phyloP scores from a whole-genome alignment of 2,329 filamentous ascomycete species.

The Exophiala sideris region DNA sequence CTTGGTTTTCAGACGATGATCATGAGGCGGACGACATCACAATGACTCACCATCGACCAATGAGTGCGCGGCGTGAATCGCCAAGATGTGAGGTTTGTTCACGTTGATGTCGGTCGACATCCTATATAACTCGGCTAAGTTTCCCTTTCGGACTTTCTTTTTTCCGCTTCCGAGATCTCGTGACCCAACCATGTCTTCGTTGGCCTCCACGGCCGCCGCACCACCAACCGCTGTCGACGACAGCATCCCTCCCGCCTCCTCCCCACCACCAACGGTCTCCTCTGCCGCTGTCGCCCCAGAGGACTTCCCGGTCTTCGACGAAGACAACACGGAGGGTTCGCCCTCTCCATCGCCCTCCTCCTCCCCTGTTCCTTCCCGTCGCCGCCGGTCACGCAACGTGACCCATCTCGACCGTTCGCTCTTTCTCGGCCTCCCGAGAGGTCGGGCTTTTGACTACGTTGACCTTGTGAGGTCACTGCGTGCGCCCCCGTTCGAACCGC shows the following conservation, averaged over 20 bases:
- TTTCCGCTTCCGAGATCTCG: constrained; percentile 2
- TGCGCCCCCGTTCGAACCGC: constrained; percentile 11
- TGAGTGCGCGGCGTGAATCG: background rate
- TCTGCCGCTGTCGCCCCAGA: constrained; percentile 10
- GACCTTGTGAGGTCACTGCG: constrained; percentile 20
- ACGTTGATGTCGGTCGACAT: background rate
- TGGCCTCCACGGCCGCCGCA: constrained; percentile 4
- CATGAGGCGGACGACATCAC: background rate
- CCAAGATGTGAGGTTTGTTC: background rate
- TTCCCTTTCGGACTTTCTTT: constrained; percentile 14
- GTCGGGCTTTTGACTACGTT: constrained; percentile 21
- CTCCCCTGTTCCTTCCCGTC: constrained; percentile 4
- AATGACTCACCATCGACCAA: background rate
- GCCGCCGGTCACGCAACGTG: constrained; percentile 21
- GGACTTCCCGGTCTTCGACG: constrained; percentile 22
- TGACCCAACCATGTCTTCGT: constrained; percentile 3
- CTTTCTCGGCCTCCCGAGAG: constrained; percentile 13
- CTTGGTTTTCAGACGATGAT: background rate
- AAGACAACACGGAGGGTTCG: constrained; percentile 9
- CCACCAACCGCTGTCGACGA: constrained; percentile 1
- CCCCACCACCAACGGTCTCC: constrained; percentile 1
- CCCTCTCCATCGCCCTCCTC: constrained; percentile 7
- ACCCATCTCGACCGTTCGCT: constrained; percentile 19
- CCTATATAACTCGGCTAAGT: constrained; percentile 8
- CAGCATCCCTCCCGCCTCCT: constrained; percentile 5